Conservation (phyloP, 768 basidiomycete species). For the Boletus rubroflammeus region DNA sequence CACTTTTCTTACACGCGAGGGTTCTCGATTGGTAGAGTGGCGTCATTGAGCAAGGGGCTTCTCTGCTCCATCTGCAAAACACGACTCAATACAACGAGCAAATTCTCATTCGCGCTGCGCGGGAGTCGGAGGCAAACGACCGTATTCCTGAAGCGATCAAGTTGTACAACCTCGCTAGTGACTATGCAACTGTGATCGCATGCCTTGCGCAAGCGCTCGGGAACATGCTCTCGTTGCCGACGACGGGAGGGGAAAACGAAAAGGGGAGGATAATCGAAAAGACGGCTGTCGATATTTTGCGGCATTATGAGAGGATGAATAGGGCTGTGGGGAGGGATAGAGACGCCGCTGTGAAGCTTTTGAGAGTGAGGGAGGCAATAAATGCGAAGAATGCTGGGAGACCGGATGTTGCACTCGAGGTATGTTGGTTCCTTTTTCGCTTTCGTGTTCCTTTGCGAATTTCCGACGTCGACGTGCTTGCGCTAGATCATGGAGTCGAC, state of each 20-base stretch:
- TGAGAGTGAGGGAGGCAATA: slow-evolving; percentile 79
- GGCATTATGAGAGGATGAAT: slow-evolving; percentile 77
- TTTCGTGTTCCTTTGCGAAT: background rate
- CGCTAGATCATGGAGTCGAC: slow-evolving; percentile 80
- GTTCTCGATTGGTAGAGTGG: slow-evolving; percentile 54
- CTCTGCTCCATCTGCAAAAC: slow-evolving; percentile 69
- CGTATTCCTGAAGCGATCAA: slow-evolving; percentile 89
- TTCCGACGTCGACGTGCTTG: background rate
- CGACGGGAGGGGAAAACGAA: slow-evolving; percentile 45
- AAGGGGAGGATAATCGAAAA: slow-evolving; percentile 66
- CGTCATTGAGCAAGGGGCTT: slow-evolving; percentile 78
- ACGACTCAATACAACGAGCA: slow-evolving; percentile 69
- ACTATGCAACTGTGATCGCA: slow-evolving; percentile 82
- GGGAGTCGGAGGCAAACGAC: slow-evolving; percentile 77
- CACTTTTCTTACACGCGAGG: background rate
- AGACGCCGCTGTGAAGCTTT: slow-evolving; percentile 68
- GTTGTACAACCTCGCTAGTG: slow-evolving; percentile 91
- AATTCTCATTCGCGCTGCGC: slow-evolving; percentile 81
- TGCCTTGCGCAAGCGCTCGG: slow-evolving; percentile 88
- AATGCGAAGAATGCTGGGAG: slow-evolving; percentile 69
- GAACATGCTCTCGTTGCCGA: slow-evolving; percentile 68
- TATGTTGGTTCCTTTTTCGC: slow-evolving; percentile 35
- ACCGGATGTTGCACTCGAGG: slow-evolving; percentile 78
- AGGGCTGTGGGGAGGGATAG: slow-evolving; percentile 66
- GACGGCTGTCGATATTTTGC: slow-evolving; percentile 74